Base-by-base conservation (phyloP, 2,329 filamentous ascomycete genomes). In the Simplicillium sp. region DNA sequence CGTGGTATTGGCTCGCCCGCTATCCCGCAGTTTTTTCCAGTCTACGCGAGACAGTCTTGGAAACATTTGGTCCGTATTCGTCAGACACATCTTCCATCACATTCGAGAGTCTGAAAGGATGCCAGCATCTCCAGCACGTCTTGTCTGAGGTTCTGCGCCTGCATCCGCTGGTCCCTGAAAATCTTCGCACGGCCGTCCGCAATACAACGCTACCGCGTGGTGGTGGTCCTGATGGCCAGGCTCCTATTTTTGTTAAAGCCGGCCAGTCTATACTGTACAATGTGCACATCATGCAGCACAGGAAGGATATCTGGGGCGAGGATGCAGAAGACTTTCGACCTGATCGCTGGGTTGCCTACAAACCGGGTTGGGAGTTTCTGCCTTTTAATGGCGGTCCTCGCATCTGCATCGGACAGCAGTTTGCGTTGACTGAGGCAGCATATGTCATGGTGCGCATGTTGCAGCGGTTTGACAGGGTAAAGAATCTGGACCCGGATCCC, bases 171-270 rank as follows among this genome's bases (percentile, higher is more conserved):
- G 49, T 54, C 7, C 45, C 50, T 14, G 39, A 53, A 37, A 53
- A 55, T 18, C 42, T 46, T 2, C 48, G 53, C 29, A 45, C 44
- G 1, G 51, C 48, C 14, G 17, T 44, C 12, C 43, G 44, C 11
- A 68, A 75, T 51, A 74, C 71, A 1, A 59, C 63, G 0, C 59
- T 78, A 0, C 73, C 73, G 2, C 50, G 57, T 0, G 74, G 74
- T 34, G 74, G 73, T 25, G 73, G 73, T 0, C 49, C 60, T 1
- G 62, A 73, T 37, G 65, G 68, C 33, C 56, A 51, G 16, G 58
- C 59, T 1, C 72, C 73, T 0, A 49, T 78, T 11, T 71, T 70
- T 46, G 60, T 77, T 3, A 54, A 52, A 11, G 68, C 68, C 44
- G 70, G 71, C 9, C 60, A 65, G 11, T 52, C 60, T 3, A 60